Conservation (phyloP, 768 basidiomycete genomes). For the Lanmaoa pseudosensibilis region DNA sequence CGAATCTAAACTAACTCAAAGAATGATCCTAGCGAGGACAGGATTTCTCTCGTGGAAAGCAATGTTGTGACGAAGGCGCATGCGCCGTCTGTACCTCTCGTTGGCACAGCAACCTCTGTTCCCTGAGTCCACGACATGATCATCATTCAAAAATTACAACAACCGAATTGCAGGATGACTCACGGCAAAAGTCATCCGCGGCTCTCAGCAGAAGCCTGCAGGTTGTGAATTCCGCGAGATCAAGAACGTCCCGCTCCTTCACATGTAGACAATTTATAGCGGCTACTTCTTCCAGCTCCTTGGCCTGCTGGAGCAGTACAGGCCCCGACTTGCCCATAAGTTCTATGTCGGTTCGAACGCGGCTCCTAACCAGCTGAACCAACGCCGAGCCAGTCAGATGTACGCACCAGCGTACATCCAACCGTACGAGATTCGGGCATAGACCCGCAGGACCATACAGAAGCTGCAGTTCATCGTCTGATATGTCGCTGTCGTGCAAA, state of each 20-base stretch:
- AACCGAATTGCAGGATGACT: slow-evolving; percentile 26
- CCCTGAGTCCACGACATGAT: slow-evolving; percentile 31
- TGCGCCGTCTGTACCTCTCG: slow-evolving; percentile 51
- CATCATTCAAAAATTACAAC: background rate
- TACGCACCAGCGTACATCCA: slow-evolving; percentile 63
- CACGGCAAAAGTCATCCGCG: slow-evolving; percentile 54
- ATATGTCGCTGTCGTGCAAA: slow-evolving; percentile 59
- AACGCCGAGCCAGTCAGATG: slow-evolving; percentile 52
- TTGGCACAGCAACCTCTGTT: slow-evolving; percentile 54
- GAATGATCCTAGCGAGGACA: slow-evolving; percentile 17
- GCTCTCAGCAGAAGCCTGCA: slow-evolving; percentile 47
- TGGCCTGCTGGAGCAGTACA: slow-evolving; percentile 9
- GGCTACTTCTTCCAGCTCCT: slow-evolving; percentile 45
- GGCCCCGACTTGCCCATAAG: background rate
- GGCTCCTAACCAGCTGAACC: slow-evolving; percentile 48
- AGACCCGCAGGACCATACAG: slow-evolving; percentile 40
- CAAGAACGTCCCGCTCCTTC: slow-evolving; percentile 51
- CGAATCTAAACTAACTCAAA: slow-evolving; percentile 9
- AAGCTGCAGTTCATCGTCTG: slow-evolving; percentile 42
- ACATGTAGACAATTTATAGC: slow-evolving; percentile 61
- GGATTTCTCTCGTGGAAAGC: slow-evolving; percentile 12
- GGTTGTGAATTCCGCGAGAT: slow-evolving; percentile 45
- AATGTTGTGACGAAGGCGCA: slow-evolving; percentile 40
- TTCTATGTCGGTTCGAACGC: slow-evolving; percentile 22
- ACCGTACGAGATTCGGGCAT: slow-evolving; percentile 46